These are phyloP conservation scores for Brettanomyces bruxellensis DNA, from an alignment of 805 yeast genomes.

Conservation along the genomic window DNA sequence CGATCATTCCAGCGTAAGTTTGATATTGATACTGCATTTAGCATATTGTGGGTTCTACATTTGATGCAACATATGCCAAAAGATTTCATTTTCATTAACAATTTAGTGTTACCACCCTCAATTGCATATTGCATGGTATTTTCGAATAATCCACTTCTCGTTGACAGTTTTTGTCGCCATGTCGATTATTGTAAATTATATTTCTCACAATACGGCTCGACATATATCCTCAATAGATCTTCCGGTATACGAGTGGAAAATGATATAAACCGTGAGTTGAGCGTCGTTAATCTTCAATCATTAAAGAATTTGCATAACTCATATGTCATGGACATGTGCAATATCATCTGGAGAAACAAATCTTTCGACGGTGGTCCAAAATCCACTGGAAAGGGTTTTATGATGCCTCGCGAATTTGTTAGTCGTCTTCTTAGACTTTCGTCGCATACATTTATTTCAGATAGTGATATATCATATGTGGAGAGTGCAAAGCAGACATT, in stretches of 20 bases:
- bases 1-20: too few relatives aligned
- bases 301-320: conserved; percentile 34
- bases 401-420: conserved; percentile 26
- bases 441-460: too few relatives aligned
- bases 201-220: conserved; percentile 18
- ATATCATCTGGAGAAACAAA: conserved; percentile 47
- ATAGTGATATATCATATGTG: background rate
- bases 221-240: conserved; percentile 3
- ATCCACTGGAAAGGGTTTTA: conserved; percentile 31
- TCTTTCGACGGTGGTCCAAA: conserved; percentile 32
- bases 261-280: conserved; percentile 5
- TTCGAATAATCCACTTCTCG: conserved; percentile 33
- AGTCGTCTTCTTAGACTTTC: conserved; percentile 18
- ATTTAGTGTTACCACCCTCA: conserved; percentile 31
- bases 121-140: conserved; percentile 31
- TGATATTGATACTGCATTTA: too few relatives aligned
- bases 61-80: too few relatives aligned
- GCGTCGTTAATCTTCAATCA: conserved; percentile 6
- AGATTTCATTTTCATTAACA: conserved; percentile 10
- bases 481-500: conserved; percentile 13
- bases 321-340: conserved; percentile 46
- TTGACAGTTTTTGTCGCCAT: conserved; percentile 39
- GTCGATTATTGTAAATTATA: conserved; percentile 33
- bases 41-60: too few relatives aligned
- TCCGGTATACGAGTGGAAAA: conserved; percentile 2